Evolutionary conservation across 1,139 yeast species (phyloP).

Genomic region (Blastobotrys persicus): DNA sequence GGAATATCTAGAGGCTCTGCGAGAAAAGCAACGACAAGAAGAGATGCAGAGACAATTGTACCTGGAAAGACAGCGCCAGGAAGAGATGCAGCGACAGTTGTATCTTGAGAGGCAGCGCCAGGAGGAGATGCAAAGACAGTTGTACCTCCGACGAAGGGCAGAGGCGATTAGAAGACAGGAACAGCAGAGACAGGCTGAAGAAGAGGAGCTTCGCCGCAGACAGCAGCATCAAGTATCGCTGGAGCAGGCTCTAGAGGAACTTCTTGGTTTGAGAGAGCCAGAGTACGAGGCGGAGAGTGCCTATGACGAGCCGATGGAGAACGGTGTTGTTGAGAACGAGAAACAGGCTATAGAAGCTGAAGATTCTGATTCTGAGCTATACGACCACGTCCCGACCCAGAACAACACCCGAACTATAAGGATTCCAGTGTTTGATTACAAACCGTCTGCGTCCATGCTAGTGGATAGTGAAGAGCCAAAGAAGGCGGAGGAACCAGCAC

Average conservation of each 20-base stretch:
- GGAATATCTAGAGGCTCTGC: background rate
- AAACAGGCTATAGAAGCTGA: background rate
- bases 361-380: background rate
- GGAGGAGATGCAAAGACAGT: background rate
- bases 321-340: background rate
- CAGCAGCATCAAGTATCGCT: constrained; percentile 1
- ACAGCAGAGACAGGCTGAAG: constrained; percentile 4
- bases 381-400: background rate
- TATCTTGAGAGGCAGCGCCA: background rate
- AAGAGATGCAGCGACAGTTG: background rate
- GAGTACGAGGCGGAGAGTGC: background rate
- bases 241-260: background rate
- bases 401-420: background rate
- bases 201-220: constrained; percentile 1
- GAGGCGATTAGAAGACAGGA: too few species aligned
- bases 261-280: background rate
- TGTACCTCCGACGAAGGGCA: background rate
- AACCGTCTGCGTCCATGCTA: background rate
- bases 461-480: too few species aligned
- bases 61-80: background rate
- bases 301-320: background rate
- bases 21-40: background rate
- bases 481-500: too few species aligned
- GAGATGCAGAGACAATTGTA: background rate
- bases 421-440: background rate